phyloP scores from a whole-genome alignment of 2,329 filamentous ascomycete species.

The Hymenotorrendiella dingleyae region DNA sequence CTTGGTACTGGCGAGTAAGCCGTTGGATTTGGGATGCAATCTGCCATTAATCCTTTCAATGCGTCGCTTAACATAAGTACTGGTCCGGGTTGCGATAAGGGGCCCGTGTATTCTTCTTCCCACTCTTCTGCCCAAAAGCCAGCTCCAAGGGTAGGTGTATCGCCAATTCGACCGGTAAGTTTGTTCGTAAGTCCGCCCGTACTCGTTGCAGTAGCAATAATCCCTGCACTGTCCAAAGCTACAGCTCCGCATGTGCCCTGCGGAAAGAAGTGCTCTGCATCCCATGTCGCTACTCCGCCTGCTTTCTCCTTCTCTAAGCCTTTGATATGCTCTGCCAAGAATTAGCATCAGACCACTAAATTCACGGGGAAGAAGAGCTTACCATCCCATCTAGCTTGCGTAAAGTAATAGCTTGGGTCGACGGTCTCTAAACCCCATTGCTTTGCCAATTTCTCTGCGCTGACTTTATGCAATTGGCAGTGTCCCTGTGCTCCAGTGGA shows the following conservation, averaged over 20 bases:
- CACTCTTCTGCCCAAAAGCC: constrained; percentile 91
- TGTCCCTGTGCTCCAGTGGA: constrained; percentile 53
- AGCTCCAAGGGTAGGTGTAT: constrained; percentile 77
- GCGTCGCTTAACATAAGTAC: constrained; percentile 37
- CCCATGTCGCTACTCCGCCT: constrained; percentile 47
- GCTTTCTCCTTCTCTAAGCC: constrained; percentile 46
- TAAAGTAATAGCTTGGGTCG: constrained; percentile 67
- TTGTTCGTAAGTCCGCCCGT: constrained; percentile 86
- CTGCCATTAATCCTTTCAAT: constrained; percentile 46
- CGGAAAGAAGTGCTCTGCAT: constrained; percentile 60
- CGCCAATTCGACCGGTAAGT: constrained; percentile 74
- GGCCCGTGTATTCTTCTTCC: constrained; percentile 42
- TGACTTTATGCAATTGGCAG: constrained; percentile 59
- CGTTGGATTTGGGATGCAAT: constrained; percentile 50
- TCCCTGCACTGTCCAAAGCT: constrained; percentile 69
- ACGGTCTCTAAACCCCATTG: constrained; percentile 67
- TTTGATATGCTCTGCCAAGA: constrained; percentile 48
- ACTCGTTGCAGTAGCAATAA: constrained; percentile 62
- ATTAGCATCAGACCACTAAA: not conserved
- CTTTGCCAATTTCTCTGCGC: constrained; percentile 63
- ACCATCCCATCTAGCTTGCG: constrained; percentile 67
- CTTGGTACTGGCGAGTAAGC: constrained; percentile 26
- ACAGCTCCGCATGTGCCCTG: constrained; percentile 84
- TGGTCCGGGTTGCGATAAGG: constrained; percentile 23
- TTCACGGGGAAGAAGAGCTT: not conserved